phyloP scores from a whole-genome alignment of 768 basidiomycete species.

The Auriscalpium orientale region DNA sequence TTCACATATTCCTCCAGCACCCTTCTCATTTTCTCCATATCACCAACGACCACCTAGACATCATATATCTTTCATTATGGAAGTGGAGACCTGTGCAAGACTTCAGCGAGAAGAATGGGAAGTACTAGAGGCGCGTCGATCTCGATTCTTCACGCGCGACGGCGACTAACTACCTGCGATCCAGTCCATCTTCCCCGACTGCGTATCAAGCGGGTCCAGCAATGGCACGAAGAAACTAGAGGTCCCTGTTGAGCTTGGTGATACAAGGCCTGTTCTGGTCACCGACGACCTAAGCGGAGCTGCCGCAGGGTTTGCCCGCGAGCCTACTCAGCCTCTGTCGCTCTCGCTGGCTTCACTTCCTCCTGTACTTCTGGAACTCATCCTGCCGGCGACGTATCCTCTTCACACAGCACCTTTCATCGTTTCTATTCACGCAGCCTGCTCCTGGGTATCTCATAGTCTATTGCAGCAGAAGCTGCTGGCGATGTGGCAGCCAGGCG shows the following conservation, averaged over 20 bases:
- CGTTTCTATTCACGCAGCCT: constrained; percentile 43
- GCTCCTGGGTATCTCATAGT: constrained; percentile 48
- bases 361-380: constrained; percentile 50
- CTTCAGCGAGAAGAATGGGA: constrained; percentile 54
- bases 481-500: constrained; percentile 55
- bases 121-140: constrained; percentile 45
- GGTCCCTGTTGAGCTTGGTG: constrained; percentile 55
- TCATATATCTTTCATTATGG: background rate
- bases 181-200: constrained; percentile 78
- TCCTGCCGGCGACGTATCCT: constrained; percentile 51
- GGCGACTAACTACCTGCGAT: background rate
- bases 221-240: constrained; percentile 46
- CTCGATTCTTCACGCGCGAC: background rate
- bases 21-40: no score
- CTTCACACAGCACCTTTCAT: constrained; percentile 44
- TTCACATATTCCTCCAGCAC: no score
- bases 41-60: no score
- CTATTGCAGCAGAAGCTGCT: constrained; percentile 34
- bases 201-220: constrained; percentile 34
- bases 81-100: constrained; percentile 5
- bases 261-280: constrained; percentile 34
- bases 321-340: constrained; percentile 8
- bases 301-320: background rate
- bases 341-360: constrained; percentile 48
- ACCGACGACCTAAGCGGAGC: constrained; percentile 17